phyloP scores from a whole-genome alignment of 129 eudicot species.

The Artemisia tridentata region DNA sequence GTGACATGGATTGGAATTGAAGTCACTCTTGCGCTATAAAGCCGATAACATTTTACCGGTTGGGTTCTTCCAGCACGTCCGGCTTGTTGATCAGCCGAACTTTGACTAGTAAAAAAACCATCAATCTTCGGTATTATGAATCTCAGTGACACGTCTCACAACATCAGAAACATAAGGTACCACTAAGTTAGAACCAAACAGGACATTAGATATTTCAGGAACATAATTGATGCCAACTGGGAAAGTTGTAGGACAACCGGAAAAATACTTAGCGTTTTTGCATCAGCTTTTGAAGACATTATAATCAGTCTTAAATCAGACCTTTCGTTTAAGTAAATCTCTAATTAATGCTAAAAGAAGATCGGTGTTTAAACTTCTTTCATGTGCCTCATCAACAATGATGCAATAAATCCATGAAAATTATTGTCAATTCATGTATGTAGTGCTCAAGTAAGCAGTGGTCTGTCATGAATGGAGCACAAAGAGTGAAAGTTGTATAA shows the following conservation, averaged over 20 bases:
- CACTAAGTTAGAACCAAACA: too few relatives aligned
- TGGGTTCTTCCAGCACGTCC: too few relatives aligned
- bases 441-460: conserved; percentile 88
- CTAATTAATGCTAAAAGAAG: conserved; percentile 75
- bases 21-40: too few relatives aligned
- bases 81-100: too few relatives aligned
- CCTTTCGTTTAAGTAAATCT: conserved; percentile 54
- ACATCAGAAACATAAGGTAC: too few relatives aligned
- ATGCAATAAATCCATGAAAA: conserved; percentile 70
- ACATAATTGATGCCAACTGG: conserved; percentile 75
- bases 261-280: conserved; percentile 68
- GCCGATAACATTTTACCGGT: too few relatives aligned
- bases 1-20: too few relatives aligned
- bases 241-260: conserved; percentile 60
- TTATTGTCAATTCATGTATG: conserved; percentile 65
- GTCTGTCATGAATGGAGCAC: conserved; percentile 90
- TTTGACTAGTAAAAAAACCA: too few relatives aligned
- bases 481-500: conserved; percentile 71
- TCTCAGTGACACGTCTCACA: too few relatives aligned
- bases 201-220: conserved; percentile 37
- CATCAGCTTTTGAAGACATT: conserved; percentile 93
- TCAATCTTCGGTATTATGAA: too few relatives aligned
- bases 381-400: conserved; percentile 93
- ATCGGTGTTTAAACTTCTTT: conserved; percentile 90
- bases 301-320: conserved; percentile 70